Percentiles rank a stretch among this genome's conserved stretches.
phyloP scores from a whole-genome alignment of 306 rosid species.

The Cicer yamashitae region DNA sequence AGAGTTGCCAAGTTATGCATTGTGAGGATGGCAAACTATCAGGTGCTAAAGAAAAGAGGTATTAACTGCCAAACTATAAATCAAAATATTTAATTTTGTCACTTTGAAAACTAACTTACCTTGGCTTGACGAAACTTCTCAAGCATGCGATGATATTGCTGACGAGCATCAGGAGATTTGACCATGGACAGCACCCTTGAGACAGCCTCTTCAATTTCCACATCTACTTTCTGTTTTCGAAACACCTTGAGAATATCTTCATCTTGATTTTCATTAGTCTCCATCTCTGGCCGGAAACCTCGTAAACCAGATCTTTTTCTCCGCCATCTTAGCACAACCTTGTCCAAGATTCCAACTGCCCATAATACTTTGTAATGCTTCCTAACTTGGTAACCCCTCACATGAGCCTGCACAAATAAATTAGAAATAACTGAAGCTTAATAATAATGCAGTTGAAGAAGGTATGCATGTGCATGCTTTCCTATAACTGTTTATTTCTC shows the following conservation, averaged over 20 bases:
- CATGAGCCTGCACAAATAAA: slow-evolving; percentile 80
- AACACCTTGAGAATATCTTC: slow-evolving; percentile 83
- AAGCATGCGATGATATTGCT: slow-evolving; percentile 90
- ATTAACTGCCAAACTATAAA: not conserved
- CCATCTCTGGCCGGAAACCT: slow-evolving; percentile 73
- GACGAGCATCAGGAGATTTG: slow-evolving; percentile 76
- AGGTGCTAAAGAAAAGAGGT: slow-evolving; percentile 6
- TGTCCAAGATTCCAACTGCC: slow-evolving; percentile 97
- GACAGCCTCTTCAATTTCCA: slow-evolving; percentile 73
- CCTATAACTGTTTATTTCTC: slow-evolving; percentile 17
- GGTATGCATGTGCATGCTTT: not conserved
- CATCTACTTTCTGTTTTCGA: slow-evolving; percentile 88
- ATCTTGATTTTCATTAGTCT: slow-evolving; percentile 57
- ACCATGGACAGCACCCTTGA: slow-evolving; percentile 89
- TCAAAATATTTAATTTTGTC: not conserved
- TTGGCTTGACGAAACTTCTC: slow-evolving; percentile 81
- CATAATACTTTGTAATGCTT: slow-evolving; percentile 82
- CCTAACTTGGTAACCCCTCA: slow-evolving; percentile 95
- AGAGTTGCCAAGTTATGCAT: slow-evolving; percentile 12
- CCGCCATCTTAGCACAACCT: slow-evolving; percentile 91
- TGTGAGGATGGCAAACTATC: slow-evolving; percentile 4
- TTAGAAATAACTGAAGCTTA: slow-evolving; percentile 17
- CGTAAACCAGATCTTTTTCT: slow-evolving; percentile 91
- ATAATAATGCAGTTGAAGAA: slow-evolving; percentile 18
- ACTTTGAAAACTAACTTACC: slow-evolving; percentile 53